Percentiles rank a stretch among this genome's conserved stretches.
Evolutionary conservation across 805 yeast species (phyloP).

Genomic region (Lipomyces anomalus): DNA sequence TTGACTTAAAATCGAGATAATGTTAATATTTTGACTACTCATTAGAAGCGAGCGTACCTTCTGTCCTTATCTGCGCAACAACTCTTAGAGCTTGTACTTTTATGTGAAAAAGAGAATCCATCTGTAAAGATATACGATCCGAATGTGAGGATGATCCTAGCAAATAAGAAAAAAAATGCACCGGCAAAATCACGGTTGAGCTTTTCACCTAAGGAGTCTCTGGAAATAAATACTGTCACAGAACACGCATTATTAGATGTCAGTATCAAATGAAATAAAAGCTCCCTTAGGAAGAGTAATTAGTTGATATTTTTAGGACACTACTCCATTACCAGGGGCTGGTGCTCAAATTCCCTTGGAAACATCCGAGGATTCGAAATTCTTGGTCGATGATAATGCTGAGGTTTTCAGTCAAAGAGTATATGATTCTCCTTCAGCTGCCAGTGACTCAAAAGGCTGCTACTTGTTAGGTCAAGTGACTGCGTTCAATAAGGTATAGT

Average conservation of each 20-base stretch:
- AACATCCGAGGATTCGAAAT: slow-evolving; percentile 30
- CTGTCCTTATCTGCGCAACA: slow-evolving; percentile 37
- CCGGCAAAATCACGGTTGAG: no score
- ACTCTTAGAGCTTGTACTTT: slow-evolving; percentile 36
- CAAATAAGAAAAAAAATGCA: slow-evolving; percentile 10
- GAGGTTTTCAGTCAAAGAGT: slow-evolving; percentile 35
- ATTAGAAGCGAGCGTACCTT: slow-evolving; percentile 35
- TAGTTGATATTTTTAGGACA: slow-evolving; percentile 30
- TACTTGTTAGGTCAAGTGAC: slow-evolving; percentile 2
- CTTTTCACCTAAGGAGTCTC: no score
- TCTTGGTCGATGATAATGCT: slow-evolving; percentile 33
- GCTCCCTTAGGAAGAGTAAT: no score
- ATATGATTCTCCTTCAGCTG: slow-evolving; percentile 12
- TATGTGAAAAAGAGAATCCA: slow-evolving; percentile 36
- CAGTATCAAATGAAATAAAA: slow-evolving; percentile 28
- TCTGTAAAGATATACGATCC: slow-evolving; percentile 38
- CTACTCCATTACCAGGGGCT: slow-evolving; percentile 22
- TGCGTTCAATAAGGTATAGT: no score
- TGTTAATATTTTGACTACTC: neutral
- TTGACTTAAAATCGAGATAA: neutral
- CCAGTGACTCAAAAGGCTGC: no score
- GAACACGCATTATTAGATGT: neutral
- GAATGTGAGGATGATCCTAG: slow-evolving; percentile 28
- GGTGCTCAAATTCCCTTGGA: slow-evolving; percentile 33
- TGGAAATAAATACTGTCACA: no score